These are phyloP conservation scores for Rhynchospora tenuis DNA, from an alignment of 176 grass and related monocot species.

Conservation along the genomic window DNA sequence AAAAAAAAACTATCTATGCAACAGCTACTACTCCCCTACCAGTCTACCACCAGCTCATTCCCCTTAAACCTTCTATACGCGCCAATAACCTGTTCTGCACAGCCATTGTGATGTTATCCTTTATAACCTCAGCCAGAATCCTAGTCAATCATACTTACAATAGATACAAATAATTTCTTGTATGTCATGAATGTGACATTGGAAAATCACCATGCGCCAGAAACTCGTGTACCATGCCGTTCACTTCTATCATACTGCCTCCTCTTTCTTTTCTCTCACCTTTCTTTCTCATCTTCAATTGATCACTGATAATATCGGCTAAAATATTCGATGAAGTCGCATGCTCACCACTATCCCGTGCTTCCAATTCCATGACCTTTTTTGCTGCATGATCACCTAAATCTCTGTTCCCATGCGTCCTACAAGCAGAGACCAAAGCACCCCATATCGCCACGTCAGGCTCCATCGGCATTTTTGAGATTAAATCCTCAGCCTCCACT, in stretches of 20 bases:
- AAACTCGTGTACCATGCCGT: slow-evolving; percentile 65
- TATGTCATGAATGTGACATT: not conserved
- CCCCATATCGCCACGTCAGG: slow-evolving; percentile 65
- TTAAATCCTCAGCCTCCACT: slow-evolving; percentile 48
- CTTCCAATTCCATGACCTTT: slow-evolving; percentile 36
- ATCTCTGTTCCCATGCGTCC: slow-evolving; percentile 35
- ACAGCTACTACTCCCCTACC: too few relatives aligned
- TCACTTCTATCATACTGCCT: slow-evolving; percentile 77
- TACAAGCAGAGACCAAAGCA: slow-evolving; percentile 61
- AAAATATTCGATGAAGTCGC: slow-evolving; percentile 40
- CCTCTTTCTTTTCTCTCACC: slow-evolving; percentile 53
- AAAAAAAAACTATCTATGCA: too few relatives aligned
- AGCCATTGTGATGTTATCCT: too few relatives aligned
- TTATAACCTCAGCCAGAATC: too few relatives aligned
- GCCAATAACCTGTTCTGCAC: too few relatives aligned
- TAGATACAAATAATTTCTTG: too few relatives aligned
- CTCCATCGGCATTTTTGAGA: slow-evolving; percentile 48
- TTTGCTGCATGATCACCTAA: slow-evolving; percentile 31
- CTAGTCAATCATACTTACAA: too few relatives aligned
- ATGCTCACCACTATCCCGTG: slow-evolving; percentile 41
- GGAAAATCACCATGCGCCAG: slow-evolving; percentile 28
- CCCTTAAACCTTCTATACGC: too few relatives aligned
- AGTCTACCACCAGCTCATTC: too few relatives aligned
- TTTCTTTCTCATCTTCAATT: slow-evolving; percentile 47
- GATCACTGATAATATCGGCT: slow-evolving; percentile 15